Percentiles rank a stretch among this genome's conserved stretches.
Conservation (phyloP, 208 protist species). For the Wallacemonas collosoma region DNA sequence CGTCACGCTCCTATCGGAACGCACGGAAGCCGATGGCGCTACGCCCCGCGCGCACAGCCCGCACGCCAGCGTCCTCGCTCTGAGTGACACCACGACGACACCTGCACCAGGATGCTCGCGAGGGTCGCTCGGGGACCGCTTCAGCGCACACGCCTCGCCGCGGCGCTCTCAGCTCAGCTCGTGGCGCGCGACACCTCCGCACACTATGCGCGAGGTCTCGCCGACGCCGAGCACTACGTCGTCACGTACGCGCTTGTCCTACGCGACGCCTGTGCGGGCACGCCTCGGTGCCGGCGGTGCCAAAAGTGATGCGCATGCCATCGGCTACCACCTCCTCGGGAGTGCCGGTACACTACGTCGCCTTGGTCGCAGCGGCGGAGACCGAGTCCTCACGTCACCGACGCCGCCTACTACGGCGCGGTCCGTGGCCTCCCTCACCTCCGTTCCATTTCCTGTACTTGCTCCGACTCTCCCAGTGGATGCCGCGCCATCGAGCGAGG, state of each 20-base stretch:
- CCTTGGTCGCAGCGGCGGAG: conserved; percentile 1
- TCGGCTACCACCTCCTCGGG: conserved; percentile 14
- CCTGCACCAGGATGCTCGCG: not conserved
- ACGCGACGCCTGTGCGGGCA: conserved; percentile 12
- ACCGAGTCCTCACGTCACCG: not conserved
- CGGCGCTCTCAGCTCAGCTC: not conserved
- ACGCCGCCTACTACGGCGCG: not conserved
- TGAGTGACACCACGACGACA: not conserved
- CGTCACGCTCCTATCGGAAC: too few species aligned
- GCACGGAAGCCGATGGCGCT: not conserved
- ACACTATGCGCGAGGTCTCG: not conserved
- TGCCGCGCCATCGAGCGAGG: too few species aligned
- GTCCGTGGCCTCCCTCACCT: not conserved
- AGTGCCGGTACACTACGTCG: conserved; percentile 5
- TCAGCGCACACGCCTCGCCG: not conserved
- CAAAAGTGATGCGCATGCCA: not conserved
- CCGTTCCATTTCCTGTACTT: not conserved
- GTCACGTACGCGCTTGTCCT: conserved; percentile 6
- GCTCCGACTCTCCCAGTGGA: too few species aligned
- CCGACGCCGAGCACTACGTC: conserved; percentile 3
- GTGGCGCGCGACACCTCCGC: not conserved
- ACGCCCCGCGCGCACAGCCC: not conserved
- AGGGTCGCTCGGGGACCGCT: not conserved
- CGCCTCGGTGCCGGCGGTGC: not conserved
- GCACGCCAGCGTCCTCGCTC: not conserved